Evolutionary conservation across 306 rosid genomes (phyloP), one percentile per base, ranked within the genome.

Genomic region (Purshia tridentata): DNA sequence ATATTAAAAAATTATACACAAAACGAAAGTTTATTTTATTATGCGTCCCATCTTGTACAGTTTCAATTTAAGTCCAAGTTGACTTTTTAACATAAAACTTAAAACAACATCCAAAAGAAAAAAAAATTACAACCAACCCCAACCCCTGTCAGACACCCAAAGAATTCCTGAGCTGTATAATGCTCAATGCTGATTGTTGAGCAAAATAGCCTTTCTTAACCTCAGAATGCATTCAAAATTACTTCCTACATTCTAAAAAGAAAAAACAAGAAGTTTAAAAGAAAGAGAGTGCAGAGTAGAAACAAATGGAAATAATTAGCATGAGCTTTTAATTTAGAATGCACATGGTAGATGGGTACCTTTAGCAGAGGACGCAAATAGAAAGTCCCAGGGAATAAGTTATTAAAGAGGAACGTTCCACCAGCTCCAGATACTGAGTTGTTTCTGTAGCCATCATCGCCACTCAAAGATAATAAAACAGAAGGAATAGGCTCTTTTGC

Each of bases 331-430:
- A 29, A 58, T 15, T 45, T 65, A 44, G 70, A 67, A 56, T 29
- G n/a, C 44, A 60, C 35, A 68, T 66, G 62, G 78, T 65, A 49
- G 77, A 45, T 53, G 66, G 48, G 54, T 87, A 95, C 99, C 99
- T 95, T 95, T 35, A 95, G 88, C 81, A 95, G 87, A 73, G 99
- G 96, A 71, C 99, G 98, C 82, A 95, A 74, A 81, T 95, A 95
- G 86, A 91, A 95, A 77, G 85, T 91, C 76, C 99, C 99, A 69
- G 98, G 98, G 82, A 91, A 95, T 81, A 95, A 83, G 79, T 83
- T 80, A 83, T 77, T 87, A 71, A 90, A 95, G 46, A 84, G 78
- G 80, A 95, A 95, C 44, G 81, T 66, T 80, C 97, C 98, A 78
- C 97, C 92, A 71, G 83, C 83, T 67, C 86, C 91, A 65, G 97